Evolutionary conservation across 306 rosid species (phyloP), one percentile per base, ranked within the genome.

Genomic region (Dicorynia guianensis): DNA sequence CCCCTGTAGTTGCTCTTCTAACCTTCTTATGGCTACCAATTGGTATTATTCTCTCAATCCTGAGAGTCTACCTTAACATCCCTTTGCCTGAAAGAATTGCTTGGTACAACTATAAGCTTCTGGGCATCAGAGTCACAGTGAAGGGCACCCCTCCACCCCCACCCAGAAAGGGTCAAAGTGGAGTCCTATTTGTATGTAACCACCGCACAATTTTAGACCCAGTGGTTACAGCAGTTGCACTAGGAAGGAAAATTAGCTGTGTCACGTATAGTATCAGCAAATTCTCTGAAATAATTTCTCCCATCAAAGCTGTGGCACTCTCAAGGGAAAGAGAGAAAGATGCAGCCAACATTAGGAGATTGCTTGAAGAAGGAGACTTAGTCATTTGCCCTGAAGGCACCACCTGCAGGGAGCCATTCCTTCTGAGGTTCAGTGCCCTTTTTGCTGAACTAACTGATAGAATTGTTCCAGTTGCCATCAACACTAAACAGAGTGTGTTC

Each of bases 321-420:
- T 81, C 92, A 2, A 73, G 92, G 68, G 92, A 88, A 39, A 73
- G 90, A 61, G 92, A 83, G 20, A 88, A 76, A 58, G 92, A 88
- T 17, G 92, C 92, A 1, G 92, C 79, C 0, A 75, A 88, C 15
- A 88, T 88, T 18, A 83, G 78, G 46, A 80, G 85, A 8, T 76
- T 88, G 67, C 87, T 88, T 6, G 83, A 85, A 75, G 92, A 88
- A 19, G 92, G 92, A 8, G 92, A 88, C 56, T 63, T 88, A 4
- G 89, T 88, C 40, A 88, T 88, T 39, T 88, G 90, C 53, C 92
- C 89, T 0, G 92, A 88, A 66, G 92, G 92, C 4, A 88, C 92
- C 0, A 88, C 92, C 2, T 88, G 92, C 46, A 71, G 92, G 11
- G 92, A 88, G 67, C 83, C 88, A 11, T 88, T 83, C 46, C 76